Conservation (phyloP, 2,329 filamentous ascomycete genomes). For the Scleromitrula shiraiana region DNA sequence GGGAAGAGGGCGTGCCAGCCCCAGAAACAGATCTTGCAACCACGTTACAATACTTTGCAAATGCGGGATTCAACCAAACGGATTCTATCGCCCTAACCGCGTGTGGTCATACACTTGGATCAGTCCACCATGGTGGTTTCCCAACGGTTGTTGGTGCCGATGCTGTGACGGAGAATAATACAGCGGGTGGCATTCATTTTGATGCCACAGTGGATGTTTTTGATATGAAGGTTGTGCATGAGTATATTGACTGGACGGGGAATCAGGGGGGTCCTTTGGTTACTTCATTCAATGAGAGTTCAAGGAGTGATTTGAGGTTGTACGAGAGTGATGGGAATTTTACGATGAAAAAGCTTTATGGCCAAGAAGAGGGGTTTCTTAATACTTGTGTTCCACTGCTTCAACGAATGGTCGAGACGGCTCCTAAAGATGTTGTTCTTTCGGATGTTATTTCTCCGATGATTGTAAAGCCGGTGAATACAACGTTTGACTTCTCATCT, state of each 20-base stretch:
- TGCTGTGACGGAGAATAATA: constrained; percentile 2
- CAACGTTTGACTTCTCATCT: constrained; percentile 17
- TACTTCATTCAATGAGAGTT: constrained; percentile 41
- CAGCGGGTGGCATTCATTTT: constrained; percentile 11
- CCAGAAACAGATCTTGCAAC: constrained; percentile 12
- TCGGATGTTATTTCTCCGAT: constrained; percentile 46
- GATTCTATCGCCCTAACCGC: constrained; percentile 18
- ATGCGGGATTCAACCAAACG: constrained; percentile 18
- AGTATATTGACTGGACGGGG: constrained; percentile 41
- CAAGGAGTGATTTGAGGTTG: constrained; percentile 46
- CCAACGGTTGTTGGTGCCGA: constrained; percentile 9
- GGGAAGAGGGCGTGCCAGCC: constrained; percentile 17
- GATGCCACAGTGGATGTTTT: constrained; percentile 42
- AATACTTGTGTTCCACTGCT: constrained; percentile 42
- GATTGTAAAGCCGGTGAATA: constrained; percentile 47
- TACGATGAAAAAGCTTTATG: constrained; percentile 42
- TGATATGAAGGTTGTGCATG: constrained; percentile 44
- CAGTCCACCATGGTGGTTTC: constrained; percentile 13
- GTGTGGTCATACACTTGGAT: constrained; percentile 17
- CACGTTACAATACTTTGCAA: constrained; percentile 14
- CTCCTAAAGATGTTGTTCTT: constrained; percentile 43
- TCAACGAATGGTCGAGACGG: constrained; percentile 52
- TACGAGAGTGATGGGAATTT: constrained; percentile 47
- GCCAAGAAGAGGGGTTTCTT: constrained; percentile 36
- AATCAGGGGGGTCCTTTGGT: constrained; percentile 37